Base-by-base conservation (phyloP, 1,139 yeast species). In the Pichia inconspicua region DNA sequence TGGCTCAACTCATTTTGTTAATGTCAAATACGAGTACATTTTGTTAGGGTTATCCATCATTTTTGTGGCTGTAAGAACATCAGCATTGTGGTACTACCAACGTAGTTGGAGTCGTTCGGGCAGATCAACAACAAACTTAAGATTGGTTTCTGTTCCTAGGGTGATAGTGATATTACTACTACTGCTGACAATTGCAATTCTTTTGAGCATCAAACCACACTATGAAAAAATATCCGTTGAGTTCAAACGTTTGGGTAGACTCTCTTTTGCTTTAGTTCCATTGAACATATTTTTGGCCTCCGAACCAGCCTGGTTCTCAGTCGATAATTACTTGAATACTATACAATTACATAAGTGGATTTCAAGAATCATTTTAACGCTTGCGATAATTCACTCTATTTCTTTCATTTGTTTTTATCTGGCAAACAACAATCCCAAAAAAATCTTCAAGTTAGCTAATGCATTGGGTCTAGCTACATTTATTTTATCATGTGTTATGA, bases 301-400 rank as follows among this genome's bases (percentile, higher is more conserved):
- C 34, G 68, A 86, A 45, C 89, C 95, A 3, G 72, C 79, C 1
- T 77, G 80, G 14, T 61, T 79, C 45, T 77, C 80, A 1, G 64
- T 71, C 19, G 75, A 78, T 12, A 68, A 74, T 47, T 87, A 86
- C 57, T 64, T 85, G 49, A 71, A 75, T 40, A 63, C 80, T 14
- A 58, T 87, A 7, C 70, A 70, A 12, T 59, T 85, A 14, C 97
- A 89, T 65, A 87, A 86, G 62, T 87, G 96, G 96, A 63, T 84
- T 0, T 82, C 94, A 1, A 68, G 97, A 53, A 52, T 82, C 2
- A 75, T 84, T 5, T 71, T 84, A 0, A 55, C 73, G 0, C 66
- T 78, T 40, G 77, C 78, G 0, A 43, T 73, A 0, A 43, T 77
- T 11, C 97, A 89, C 59, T 73, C 84, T 0, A 51, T 72, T 31